These are phyloP conservation scores for Coccomyxa sp. DNA, from an alignment of 139 green algal species.

Conservation along the genomic window DNA sequence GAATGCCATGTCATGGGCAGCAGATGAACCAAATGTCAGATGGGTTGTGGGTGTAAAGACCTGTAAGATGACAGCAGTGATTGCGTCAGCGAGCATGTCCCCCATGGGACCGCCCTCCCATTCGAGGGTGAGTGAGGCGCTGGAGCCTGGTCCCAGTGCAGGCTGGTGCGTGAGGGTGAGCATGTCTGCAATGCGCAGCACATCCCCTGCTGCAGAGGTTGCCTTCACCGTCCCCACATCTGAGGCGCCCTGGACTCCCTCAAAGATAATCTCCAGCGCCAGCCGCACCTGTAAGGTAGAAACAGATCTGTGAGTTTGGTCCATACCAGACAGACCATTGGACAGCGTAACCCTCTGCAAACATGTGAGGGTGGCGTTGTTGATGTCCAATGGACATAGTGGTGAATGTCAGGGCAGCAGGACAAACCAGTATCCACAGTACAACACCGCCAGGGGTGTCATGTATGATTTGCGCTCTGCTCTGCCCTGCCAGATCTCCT, in stretches of 20 bases:
- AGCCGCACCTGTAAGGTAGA: constrained; percentile 61
- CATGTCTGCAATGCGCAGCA: constrained; percentile 27
- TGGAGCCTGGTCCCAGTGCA: not conserved
- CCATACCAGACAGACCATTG: no score
- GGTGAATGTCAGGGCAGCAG: no score
- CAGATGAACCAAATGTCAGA: not conserved
- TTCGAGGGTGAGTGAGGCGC: constrained; percentile 67
- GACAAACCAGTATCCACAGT: no score
- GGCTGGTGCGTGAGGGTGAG: constrained; percentile 30
- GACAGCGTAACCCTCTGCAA: no score
- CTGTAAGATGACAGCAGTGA: constrained; percentile 86
- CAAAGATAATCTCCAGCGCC: constrained; percentile 87
- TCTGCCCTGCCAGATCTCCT: no score
- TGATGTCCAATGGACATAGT: no score
- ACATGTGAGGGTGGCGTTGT: no score
- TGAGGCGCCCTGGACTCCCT: constrained; percentile 63
- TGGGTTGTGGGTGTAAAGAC: constrained; percentile 14
- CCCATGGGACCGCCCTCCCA: constrained; percentile 79
- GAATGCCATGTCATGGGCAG: not conserved
- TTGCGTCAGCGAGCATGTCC: constrained; percentile 92
- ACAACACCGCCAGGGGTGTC: no score
- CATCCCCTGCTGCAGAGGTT: constrained; percentile 7
- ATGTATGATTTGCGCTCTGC: no score
- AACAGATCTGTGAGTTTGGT: no score
- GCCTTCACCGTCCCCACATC: constrained; percentile 25